Base-by-base conservation (phyloP, 2,329 filamentous ascomycete genomes). In the Hymenoscyphus occultus region DNA sequence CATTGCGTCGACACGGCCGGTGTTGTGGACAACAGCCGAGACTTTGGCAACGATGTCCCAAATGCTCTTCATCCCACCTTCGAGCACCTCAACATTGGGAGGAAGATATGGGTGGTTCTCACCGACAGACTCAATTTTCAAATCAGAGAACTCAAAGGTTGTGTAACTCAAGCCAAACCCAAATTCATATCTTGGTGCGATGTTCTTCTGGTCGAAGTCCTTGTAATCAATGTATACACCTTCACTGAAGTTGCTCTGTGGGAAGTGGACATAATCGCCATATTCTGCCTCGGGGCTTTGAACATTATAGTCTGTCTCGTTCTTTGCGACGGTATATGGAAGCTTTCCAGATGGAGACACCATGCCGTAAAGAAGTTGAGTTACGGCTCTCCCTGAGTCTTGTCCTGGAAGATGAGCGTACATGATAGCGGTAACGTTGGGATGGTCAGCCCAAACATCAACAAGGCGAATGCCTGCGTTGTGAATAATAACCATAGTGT, bases 351-450 rank as follows among this genome's bases (percentile, higher is more conserved):
- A 63, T 32, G 56, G 59, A n/a, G 60, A 59, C 69, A 87, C 12
- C 6, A 57, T 12, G 22, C 64, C 64, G 28, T 65, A 65, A 4
- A 65, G 61, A 3, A 65, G n/a, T 22, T 48, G 84, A 5, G 83
- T 83, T 45, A 89, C 81, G 3, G 56, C 45, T 9, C 61, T 39
- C 22, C 87, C 87, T 22, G 81, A 83, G 70, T 90, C 82, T 71
- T 89, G 81, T 14, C 87, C 86, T 0, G 93, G 92, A 0, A 96
- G 80, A 71, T 95, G 90, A 12, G 91, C 91, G 56, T 93, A 83
- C 1, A 97, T 75, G 0, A 96, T 87, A 0, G 90, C 88, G 73
- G 92, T 92, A 67, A 97, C 86, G 35, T 86, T 86, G 0, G 90
- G 86, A 0, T 91, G 78, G 56, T 93, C 87, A 69, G 93, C 87